These are phyloP conservation scores for Helichrysum umbraculigerum DNA, from an alignment of 129 eudicot species.

Conservation along the genomic window DNA sequence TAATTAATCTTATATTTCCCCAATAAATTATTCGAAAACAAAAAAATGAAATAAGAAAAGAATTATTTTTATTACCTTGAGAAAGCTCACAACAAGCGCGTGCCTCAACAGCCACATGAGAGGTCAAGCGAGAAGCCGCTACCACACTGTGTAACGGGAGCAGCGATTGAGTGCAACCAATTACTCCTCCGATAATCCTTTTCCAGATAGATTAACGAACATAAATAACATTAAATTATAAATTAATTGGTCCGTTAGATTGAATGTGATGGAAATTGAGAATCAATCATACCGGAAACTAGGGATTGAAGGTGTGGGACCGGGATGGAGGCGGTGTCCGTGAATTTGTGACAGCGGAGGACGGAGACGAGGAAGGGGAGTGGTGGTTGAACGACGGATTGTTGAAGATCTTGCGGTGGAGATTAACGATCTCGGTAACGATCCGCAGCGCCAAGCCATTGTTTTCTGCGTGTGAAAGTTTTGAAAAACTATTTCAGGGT, in stretches of 20 bases:
- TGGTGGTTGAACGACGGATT: conserved; percentile 41
- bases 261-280: background rate
- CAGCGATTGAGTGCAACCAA: conserved; percentile 56
- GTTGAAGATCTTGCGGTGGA: conserved; percentile 50
- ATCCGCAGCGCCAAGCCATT: conserved; percentile 67
- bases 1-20: background rate
- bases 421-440: conserved; percentile 49
- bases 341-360: conserved; percentile 31
- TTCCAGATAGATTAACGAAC: background rate
- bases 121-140: conserved; percentile 56
- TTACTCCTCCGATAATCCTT: conserved; percentile 48
- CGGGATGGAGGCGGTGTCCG: conserved; percentile 41
- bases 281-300: conserved; percentile 17
- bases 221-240: background rate
- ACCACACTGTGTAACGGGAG: conserved; percentile 62
- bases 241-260: background rate
- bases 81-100: conserved; percentile 73
- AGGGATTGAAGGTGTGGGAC: conserved; percentile 25
- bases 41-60: background rate
- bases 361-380: conserved; percentile 38
- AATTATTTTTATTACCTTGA: conserved; percentile 37
- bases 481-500: conserved; percentile 23
- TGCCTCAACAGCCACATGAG: conserved; percentile 44
- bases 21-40: background rate
- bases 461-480: background rate